A percentile compares a stretch with the other conserved stretches of the same genome.
Evolutionary conservation across 768 basidiomycete species (phyloP).

Genomic region (Phylloporus rhodoxanthus): DNA sequence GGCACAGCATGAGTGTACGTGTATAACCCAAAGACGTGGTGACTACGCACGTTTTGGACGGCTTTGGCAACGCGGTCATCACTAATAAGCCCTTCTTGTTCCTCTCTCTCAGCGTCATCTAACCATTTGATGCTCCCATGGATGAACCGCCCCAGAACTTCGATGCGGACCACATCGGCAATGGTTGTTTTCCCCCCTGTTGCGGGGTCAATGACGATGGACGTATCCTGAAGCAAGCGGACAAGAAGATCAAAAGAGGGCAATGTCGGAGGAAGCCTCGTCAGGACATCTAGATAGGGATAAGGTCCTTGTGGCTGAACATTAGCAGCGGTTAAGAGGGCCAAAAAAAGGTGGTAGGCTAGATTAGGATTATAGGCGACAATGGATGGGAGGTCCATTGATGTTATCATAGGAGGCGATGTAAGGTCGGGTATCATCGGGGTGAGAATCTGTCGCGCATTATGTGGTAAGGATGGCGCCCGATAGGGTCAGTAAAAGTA

Average conservation of each 20-base stretch:
- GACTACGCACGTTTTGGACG: slow-evolving; percentile 55
- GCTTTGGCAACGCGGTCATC: slow-evolving; percentile 72
- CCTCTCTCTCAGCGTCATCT: slow-evolving; percentile 63
- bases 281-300: slow-evolving; percentile 58
- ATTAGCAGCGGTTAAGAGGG: slow-evolving; percentile 43
- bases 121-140: slow-evolving; percentile 67
- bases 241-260: slow-evolving; percentile 71
- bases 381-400: slow-evolving; percentile 61
- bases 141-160: slow-evolving; percentile 66
- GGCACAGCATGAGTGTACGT: neutral
- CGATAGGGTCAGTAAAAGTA: neutral
- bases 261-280: slow-evolving; percentile 63
- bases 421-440: slow-evolving; percentile 44
- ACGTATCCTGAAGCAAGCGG: slow-evolving; percentile 58
- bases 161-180: slow-evolving; percentile 56
- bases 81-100: slow-evolving; percentile 58
- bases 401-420: slow-evolving; percentile 51
- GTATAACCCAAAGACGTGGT: neutral
- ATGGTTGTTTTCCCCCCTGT: slow-evolving; percentile 51
- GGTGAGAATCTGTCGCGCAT: slow-evolving; percentile 39
- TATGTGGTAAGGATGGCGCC: neutral
- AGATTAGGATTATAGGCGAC: slow-evolving; percentile 64
- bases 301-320: slow-evolving; percentile 29
- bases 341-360: slow-evolving; percentile 60
- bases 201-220: slow-evolving; percentile 36